phyloP scores from a whole-genome alignment of 805 yeast genomes.

The Yueomyces sp. region DNA sequence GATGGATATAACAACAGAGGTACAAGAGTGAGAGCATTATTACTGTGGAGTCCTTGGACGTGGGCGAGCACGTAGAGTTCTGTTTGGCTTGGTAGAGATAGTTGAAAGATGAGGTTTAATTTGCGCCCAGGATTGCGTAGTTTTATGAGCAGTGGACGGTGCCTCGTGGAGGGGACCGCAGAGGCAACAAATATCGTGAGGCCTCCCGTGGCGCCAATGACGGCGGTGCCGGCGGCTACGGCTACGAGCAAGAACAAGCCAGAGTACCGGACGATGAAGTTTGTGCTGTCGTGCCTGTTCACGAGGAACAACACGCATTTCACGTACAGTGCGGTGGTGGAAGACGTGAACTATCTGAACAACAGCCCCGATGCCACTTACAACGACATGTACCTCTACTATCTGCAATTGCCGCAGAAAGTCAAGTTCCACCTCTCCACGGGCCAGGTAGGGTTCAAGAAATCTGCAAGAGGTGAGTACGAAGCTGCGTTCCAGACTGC shows the following conservation, averaged over 20 bases:
- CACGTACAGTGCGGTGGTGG: conserved; percentile 58
- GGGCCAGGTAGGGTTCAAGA: conserved; percentile 81
- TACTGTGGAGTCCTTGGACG: too few relatives aligned
- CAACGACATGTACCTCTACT: conserved; percentile 63
- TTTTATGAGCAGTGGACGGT: too few relatives aligned
- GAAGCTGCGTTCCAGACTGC: conserved; percentile 87
- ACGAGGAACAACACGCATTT: conserved; percentile 73
- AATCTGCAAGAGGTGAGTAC: conserved; percentile 80
- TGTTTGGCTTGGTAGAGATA: too few relatives aligned
- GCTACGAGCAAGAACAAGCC: conserved; percentile 1
- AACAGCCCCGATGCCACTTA: conserved; percentile 38
- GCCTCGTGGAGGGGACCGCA: too few relatives aligned
- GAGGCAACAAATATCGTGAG: too few relatives aligned
- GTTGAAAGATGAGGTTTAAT: too few relatives aligned
- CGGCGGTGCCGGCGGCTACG: too few relatives aligned
- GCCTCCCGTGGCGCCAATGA: too few relatives aligned
- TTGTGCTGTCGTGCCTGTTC: conserved; percentile 65
- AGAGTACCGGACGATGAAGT: conserved; percentile 34
- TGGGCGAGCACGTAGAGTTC: too few relatives aligned
- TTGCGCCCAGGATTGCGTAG: too few relatives aligned
- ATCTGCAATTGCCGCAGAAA: conserved; percentile 67
- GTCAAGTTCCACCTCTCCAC: conserved; percentile 57
- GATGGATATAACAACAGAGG: too few relatives aligned
- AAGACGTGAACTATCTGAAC: conserved; percentile 36
- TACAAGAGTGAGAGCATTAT: too few relatives aligned